phyloP scores from a whole-genome alignment of 2,329 filamentous ascomycete genomes.

The Alternaria viburni region DNA sequence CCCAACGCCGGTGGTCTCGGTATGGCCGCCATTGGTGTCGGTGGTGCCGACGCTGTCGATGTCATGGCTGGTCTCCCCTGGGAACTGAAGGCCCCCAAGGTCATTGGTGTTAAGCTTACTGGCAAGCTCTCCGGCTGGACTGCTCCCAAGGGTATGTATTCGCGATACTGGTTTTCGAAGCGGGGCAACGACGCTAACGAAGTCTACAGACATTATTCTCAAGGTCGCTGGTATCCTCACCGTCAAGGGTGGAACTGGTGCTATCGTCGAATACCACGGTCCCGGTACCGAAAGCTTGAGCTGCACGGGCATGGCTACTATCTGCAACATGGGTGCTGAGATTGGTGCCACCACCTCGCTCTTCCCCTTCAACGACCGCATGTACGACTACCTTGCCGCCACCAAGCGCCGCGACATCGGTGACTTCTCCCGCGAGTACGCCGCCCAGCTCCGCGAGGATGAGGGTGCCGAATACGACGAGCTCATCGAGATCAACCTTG shows the following conservation, averaged over 20 bases:
- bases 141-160: conserved; percentile 78
- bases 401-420: conserved; percentile 92
- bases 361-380: conserved; percentile 97
- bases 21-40: conserved; percentile 94
- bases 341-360: conserved; percentile 87
- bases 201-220: conserved; percentile 81
- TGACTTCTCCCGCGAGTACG: conserved; percentile 85
- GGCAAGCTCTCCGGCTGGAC: conserved; percentile 91
- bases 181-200: conserved; percentile 14
- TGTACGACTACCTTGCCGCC: conserved; percentile 92
- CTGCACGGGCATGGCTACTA: conserved; percentile 87
- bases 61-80: conserved; percentile 97
- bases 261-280: conserved; percentile 79
- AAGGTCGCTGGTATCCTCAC: conserved; percentile 97
- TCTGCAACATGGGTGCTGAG: conserved; percentile 62
- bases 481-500: conserved; percentile 94
- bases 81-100: conserved; percentile 97
- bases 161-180: conserved; percentile 8
- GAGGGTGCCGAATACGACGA: conserved; percentile 94
- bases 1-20: conserved; percentile 96
- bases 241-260: conserved; percentile 96
- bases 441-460: conserved; percentile 84
- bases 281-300: conserved; percentile 77
- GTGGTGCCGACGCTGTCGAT: conserved; percentile 97
- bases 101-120: conserved; percentile 95